phyloP scores from a whole-genome alignment of 768 basidiomycete species.

The Phylloporus sp. region DNA sequence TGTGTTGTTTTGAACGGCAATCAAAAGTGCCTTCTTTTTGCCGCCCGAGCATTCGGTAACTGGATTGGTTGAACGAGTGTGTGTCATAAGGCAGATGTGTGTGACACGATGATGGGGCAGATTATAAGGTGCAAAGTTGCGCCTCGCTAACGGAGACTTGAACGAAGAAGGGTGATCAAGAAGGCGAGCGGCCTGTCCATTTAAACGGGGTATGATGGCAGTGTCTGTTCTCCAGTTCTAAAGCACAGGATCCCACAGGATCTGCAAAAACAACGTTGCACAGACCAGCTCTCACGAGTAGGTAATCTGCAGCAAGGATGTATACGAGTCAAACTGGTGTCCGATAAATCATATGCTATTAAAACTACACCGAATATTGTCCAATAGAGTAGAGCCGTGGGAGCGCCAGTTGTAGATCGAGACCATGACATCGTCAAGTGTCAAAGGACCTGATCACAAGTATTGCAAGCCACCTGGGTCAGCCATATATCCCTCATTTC shows the following conservation, averaged over 20 bases:
- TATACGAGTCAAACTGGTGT: slow-evolving; percentile 1
- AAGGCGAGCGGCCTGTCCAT: neutral
- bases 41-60: neutral
- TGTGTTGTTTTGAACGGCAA: slow-evolving; percentile 14
- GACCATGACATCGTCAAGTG: neutral
- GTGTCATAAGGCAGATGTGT: slow-evolving; percentile 8
- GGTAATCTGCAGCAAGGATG: neutral
- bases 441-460: slow-evolving; percentile 34
- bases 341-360: neutral
- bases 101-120: too few relatives aligned
- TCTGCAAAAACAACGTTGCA: neutral
- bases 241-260: slow-evolving; percentile 14
- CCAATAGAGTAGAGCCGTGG: neutral
- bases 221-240: neutral
- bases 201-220: neutral
- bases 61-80: neutral
- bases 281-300: neutral
- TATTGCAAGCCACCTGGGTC: slow-evolving; percentile 40
- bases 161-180: neutral
- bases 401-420: slow-evolving; percentile 2
- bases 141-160: neutral
- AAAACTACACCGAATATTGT: slow-evolving; percentile 11
- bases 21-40: slow-evolving; percentile 22
- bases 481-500: slow-evolving; percentile 46
- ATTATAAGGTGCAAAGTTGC: too few relatives aligned